Evolutionary conservation across 306 rosid genomes (phyloP), one percentile per base, ranked within the genome.

Genomic region (Quercus alba): DNA sequence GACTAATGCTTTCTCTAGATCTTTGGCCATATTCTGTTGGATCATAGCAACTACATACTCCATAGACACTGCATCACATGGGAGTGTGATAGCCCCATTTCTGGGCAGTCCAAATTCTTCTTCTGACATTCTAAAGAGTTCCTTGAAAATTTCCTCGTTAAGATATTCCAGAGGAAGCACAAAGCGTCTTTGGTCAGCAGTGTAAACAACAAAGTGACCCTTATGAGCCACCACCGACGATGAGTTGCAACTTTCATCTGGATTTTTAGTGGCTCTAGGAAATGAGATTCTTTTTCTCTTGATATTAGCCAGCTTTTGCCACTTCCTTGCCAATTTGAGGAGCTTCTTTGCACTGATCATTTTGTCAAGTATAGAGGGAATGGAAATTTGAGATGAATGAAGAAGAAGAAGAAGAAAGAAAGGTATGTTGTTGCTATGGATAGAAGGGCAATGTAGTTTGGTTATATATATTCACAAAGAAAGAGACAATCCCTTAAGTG

Each of bases 131-230:
- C 17, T 64, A 6, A 80, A 66, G 19, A 80, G 83, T 74, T 73
- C 83, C 56, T 51, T 35, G 25, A 80, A 52, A 6, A 64, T 54
- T 38, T 80, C 33, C 35, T 66, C 19, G 62, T 63, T 73, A 4
- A 80, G 78, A 80, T 73, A 80, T 14, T 38, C 30, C 20, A 74
- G 64, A 9, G 83, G 83, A 75, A 80, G 64, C 63, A 46, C 74
- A 33, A 73, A 80, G 25, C 81, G 72, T 68, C 35, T 52, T 19
- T 76, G 55, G 31, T 81, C 84, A 14, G 71, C 8, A 2, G 72
- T 81, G 84, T 76, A 81, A 6, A 70, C 49, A 10, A 76, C 81
- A 13, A 81, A 81, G 26, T 75, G 76, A 38, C 76, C 76, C 52
- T 75, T 68, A 1, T 56, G 20, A 8, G 55, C 28, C 9, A 64